Evolutionary conservation across 257 asterid genomes (phyloP).

Genomic region (Penstemon barbatus): DNA sequence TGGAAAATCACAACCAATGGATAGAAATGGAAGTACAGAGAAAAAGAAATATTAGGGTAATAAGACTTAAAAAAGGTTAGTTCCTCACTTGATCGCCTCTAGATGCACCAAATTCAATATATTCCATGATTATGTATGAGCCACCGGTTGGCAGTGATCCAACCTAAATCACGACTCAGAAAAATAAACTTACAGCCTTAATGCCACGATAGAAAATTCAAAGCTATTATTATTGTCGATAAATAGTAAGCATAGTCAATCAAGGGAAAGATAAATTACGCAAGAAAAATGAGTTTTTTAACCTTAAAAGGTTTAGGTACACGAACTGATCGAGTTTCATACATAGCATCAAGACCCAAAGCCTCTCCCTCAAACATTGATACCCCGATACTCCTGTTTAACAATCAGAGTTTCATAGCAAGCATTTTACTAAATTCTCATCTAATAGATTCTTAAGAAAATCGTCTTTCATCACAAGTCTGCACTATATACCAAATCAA

Average conservation of each 20-base stretch:
- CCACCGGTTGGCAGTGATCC: slow-evolving; percentile 89
- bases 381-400: slow-evolving; percentile 72
- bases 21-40: neutral
- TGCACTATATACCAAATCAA: too few species aligned
- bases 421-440: neutral
- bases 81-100: slow-evolving; percentile 75
- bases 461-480: neutral
- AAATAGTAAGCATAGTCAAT: neutral
- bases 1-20: slow-evolving; percentile 22
- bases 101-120: slow-evolving; percentile 76
- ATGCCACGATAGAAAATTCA: slow-evolving; percentile 10
- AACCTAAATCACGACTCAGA: slow-evolving; percentile 44
- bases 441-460: neutral
- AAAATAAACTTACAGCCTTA: neutral
- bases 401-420: slow-evolving; percentile 20
- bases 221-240: neutral
- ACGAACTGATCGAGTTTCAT: slow-evolving; percentile 72
- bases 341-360: slow-evolving; percentile 86
- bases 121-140: slow-evolving; percentile 91
- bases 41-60: neutral
- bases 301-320: slow-evolving; percentile 90
- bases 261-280: slow-evolving; percentile 7
- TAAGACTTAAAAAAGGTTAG: slow-evolving; percentile 17
- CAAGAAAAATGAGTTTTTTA: slow-evolving; percentile 17
- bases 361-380: slow-evolving; percentile 98